phyloP scores from a whole-genome alignment of 2,329 filamentous ascomycete genomes.

The Ophiostoma sp. region DNA sequence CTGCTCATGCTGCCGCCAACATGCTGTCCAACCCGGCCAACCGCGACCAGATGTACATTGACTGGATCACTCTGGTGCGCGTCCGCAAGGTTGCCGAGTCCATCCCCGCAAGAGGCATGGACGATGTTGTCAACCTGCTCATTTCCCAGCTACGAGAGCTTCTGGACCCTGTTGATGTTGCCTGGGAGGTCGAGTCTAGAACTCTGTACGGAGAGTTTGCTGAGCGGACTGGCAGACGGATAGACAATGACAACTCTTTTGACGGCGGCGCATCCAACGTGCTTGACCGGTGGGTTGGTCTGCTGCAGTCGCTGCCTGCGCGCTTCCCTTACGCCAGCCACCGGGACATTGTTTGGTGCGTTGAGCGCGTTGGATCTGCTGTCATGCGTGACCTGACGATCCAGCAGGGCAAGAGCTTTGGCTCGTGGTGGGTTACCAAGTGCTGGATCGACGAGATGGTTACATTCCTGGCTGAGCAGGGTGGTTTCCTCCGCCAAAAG shows the following conservation, averaged over 20 bases:
- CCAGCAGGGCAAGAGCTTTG: conserved; percentile 70
- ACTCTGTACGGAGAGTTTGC: conserved; percentile 57
- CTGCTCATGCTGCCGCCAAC: conserved; percentile 88
- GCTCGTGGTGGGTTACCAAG: conserved; percentile 93
- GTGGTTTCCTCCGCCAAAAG: conserved; percentile 71
- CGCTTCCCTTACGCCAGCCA: conserved; percentile 71
- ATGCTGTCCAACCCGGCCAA: conserved; percentile 86
- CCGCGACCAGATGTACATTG: conserved; percentile 89
- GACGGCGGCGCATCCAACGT: conserved; percentile 55
- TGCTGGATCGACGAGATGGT: conserved; percentile 96
- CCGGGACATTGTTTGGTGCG: conserved; percentile 68
- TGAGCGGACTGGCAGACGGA: conserved; percentile 42
- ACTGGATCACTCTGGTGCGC: conserved; percentile 69
- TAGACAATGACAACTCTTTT: conserved; percentile 37
- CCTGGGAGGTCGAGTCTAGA: conserved; percentile 59
- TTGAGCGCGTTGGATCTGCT: conserved; percentile 69
- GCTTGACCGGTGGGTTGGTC: conserved; percentile 71
- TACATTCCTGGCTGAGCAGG: conserved; percentile 80
- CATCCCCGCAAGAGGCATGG: conserved; percentile 59
- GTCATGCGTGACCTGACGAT: conserved; percentile 79
- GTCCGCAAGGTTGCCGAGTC: conserved; percentile 59
- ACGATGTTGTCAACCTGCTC: conserved; percentile 58
- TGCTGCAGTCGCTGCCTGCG: conserved; percentile 61
- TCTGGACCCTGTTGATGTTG: conserved; percentile 61
- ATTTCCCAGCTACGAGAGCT: conserved; percentile 64